These are phyloP conservation scores for Lophiotrema nucula DNA, from an alignment of 495 filamentous ascomycete genomes.

Conservation along the genomic window DNA sequence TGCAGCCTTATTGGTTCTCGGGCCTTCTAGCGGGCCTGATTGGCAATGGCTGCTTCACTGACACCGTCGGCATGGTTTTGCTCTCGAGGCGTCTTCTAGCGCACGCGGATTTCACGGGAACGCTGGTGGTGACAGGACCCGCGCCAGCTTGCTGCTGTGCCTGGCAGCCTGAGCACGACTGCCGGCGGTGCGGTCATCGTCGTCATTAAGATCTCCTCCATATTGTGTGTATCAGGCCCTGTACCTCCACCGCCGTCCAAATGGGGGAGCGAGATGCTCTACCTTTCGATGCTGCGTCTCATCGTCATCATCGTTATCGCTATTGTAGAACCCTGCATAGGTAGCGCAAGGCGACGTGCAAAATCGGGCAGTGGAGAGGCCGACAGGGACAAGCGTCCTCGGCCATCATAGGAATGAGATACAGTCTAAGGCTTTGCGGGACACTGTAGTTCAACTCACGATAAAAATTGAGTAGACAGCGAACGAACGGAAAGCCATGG, in stretches of 20 bases:
- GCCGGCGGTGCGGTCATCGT: neutral
- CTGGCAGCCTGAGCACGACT: neutral
- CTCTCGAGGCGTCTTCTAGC: slow-evolving; percentile 10
- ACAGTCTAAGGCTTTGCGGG: no score
- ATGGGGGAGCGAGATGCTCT: no score
- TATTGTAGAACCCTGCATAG: neutral
- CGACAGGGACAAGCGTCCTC: neutral
- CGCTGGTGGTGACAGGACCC: slow-evolving; percentile 7
- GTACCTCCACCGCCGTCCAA: no score
- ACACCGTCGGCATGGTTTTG: slow-evolving; percentile 16
- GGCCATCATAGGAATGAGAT: no score
- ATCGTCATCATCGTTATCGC: neutral
- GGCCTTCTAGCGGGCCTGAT: neutral
- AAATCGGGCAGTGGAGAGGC: slow-evolving; percentile 4
- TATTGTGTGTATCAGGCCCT: neutral
- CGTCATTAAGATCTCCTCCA: neutral
- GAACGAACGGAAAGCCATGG: no score
- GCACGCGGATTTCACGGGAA: slow-evolving; percentile 17
- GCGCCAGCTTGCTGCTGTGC: neutral
- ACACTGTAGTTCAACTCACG: no score
- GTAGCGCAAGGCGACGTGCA: neutral
- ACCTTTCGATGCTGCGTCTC: neutral
- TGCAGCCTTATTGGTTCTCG: slow-evolving; percentile 19
- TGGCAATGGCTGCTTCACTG: neutral
- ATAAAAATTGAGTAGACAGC: no score